Evolutionary conservation across 805 yeast genomes (phyloP).

Genomic region (Sugiyamaella smithiae): DNA sequence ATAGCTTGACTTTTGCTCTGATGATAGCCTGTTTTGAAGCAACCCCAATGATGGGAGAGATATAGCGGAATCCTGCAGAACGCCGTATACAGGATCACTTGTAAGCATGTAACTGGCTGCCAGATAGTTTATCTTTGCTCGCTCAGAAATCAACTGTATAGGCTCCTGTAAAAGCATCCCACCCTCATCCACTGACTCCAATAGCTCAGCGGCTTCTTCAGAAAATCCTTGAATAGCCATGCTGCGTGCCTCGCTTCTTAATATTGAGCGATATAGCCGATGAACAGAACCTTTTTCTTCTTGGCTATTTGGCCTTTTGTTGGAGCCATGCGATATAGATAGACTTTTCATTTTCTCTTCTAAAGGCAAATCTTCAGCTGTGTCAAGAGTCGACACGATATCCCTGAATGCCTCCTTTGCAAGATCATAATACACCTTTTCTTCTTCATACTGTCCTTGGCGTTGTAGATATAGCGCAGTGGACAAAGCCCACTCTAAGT

Average conservation of each 20-base stretch:
- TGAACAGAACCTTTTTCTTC: background rate
- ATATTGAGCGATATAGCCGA: background rate
- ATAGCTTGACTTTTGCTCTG: background rate
- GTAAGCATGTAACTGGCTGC: constrained; percentile 22
- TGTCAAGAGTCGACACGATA: background rate
- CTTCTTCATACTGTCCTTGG: constrained; percentile 17
- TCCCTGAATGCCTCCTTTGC: constrained; percentile 14
- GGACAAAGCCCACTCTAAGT: constrained; percentile 18
- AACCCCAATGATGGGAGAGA: constrained; percentile 40
- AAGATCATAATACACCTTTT: constrained; percentile 17
- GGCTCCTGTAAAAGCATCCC: constrained; percentile 9
- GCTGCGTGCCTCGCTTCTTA: constrained; percentile 17
- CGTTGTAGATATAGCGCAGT: constrained; percentile 17
- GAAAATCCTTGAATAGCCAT: constrained; percentile 16
- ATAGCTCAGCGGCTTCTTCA: constrained; percentile 14
- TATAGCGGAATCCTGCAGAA: constrained; percentile 49
- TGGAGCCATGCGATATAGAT: no score
- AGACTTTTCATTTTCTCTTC: background rate
- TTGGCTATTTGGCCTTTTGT: no score
- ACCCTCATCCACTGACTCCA: constrained; percentile 7
- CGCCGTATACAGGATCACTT: constrained; percentile 49
- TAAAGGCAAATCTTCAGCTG: background rate
- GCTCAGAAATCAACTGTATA: constrained; percentile 16
- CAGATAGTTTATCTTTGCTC: constrained; percentile 19
- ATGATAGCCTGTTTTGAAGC: background rate